Percentiles rank a stretch among this genome's conserved stretches.
phyloP scores from a whole-genome alignment of 2,329 filamentous ascomycete species.

The Sporothrix phasma region DNA sequence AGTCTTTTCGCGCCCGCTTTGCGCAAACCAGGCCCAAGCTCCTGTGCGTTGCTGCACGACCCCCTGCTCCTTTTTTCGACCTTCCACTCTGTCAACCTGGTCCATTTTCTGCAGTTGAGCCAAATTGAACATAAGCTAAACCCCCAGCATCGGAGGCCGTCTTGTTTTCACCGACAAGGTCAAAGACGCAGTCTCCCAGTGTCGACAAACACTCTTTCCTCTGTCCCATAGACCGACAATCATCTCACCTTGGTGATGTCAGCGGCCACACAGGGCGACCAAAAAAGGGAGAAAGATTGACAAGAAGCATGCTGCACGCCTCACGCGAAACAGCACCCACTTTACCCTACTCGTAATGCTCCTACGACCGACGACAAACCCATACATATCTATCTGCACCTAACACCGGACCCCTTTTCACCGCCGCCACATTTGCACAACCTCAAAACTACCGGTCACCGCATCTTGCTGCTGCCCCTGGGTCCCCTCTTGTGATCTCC shows the following conservation, averaged over 20 bases:
- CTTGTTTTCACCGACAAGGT: background rate
- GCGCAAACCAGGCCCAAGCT: slow-evolving; percentile 6
- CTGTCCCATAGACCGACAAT: background rate
- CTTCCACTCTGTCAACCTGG: background rate
- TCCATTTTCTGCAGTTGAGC: background rate
- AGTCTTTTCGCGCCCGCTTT: background rate
- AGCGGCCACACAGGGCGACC: background rate
- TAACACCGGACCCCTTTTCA: slow-evolving; percentile 7
- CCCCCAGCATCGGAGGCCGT: background rate
- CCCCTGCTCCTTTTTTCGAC: background rate
- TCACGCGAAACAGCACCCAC: background rate
- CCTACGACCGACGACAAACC: background rate
- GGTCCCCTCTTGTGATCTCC: background rate
- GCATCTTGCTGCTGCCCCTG: slow-evolving; percentile 6
- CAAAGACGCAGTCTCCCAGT: background rate
- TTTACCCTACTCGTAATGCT: background rate
- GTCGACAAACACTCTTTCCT: background rate
- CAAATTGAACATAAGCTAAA: background rate
- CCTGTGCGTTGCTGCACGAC: background rate
- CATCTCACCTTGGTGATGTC: background rate
- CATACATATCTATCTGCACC: background rate
- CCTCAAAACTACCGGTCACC: slow-evolving; percentile 11
- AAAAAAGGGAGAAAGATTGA: too few relatives aligned
- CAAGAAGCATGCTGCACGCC: background rate
- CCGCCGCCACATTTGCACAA: slow-evolving; percentile 9